Evolutionary conservation across 208 protist genomes (phyloP).

Genomic region (Wallacemonas collosoma): DNA sequence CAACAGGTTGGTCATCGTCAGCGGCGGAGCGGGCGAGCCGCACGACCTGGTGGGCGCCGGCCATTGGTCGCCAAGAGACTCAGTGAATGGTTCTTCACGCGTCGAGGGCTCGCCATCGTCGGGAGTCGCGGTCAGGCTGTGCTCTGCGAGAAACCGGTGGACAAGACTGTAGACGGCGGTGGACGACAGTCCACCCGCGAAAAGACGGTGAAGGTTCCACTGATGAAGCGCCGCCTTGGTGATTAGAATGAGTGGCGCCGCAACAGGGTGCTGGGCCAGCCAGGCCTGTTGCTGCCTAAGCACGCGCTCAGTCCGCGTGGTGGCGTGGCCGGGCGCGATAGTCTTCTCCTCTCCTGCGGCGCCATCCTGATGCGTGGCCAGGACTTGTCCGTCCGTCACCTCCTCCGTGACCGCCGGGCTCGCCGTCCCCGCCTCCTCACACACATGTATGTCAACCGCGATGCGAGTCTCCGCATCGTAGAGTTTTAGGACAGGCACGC

Average conservation of each 20-base stretch:
- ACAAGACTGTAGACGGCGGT: slow-evolving; percentile 67
- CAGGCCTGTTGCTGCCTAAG: slow-evolving; percentile 43
- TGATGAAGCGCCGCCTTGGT: slow-evolving; percentile 65
- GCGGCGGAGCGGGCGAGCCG: no score
- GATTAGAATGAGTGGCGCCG: slow-evolving; percentile 41
- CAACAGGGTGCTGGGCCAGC: slow-evolving; percentile 26
- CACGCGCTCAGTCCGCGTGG: slow-evolving; percentile 28
- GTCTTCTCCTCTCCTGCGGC: not conserved
- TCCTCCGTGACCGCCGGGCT: not conserved
- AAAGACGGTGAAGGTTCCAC: slow-evolving; percentile 59
- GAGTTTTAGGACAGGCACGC: slow-evolving; percentile 52
- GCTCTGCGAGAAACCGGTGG: slow-evolving; percentile 47
- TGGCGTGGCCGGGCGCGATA: not conserved
- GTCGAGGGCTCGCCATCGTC: no score
- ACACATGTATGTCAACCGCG: slow-evolving; percentile 49
- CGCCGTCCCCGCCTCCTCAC: slow-evolving; percentile 6
- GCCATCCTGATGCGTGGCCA: not conserved
- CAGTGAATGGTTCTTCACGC: no score
- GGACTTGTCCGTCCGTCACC: no score
- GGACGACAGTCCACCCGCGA: slow-evolving; percentile 52
- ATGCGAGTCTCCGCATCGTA: slow-evolving; percentile 28
- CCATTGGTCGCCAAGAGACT: no score
- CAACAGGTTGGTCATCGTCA: no score
- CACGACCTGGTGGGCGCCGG: no score
- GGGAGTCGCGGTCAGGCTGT: slow-evolving; percentile 16